These are phyloP conservation scores for Phtheirospermum japonicum DNA, from an alignment of 257 asterid species.

Conservation along the genomic window DNA sequence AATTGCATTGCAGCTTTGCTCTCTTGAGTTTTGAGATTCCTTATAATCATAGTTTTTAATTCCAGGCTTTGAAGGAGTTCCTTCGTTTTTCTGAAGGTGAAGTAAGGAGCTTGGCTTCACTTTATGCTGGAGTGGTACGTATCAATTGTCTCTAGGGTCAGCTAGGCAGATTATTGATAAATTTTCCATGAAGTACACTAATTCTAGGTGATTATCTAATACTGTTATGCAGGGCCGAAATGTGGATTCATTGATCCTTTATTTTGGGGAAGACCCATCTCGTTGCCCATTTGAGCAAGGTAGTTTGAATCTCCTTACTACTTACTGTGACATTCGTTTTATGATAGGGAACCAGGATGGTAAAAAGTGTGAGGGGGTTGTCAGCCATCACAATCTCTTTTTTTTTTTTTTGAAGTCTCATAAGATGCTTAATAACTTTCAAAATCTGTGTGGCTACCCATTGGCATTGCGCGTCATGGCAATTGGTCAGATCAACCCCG, in stretches of 20 bases:
- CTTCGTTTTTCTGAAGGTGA: conserved; percentile 83
- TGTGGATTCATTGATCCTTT: conserved; percentile 76
- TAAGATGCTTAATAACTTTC: no score
- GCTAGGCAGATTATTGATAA: conserved; percentile 11
- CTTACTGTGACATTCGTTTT: conserved; percentile 9
- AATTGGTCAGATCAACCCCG: no score
- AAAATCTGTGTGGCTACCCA: no score
- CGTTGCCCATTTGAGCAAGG: conserved; percentile 96
- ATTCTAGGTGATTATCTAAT: conserved; percentile 19
- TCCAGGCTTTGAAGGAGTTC: conserved; percentile 84
- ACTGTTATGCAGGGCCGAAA: conserved; percentile 71
- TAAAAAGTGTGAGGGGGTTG: background rate
- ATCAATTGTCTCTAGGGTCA: conserved; percentile 22
- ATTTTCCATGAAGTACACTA: background rate
- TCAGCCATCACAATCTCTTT: conserved; percentile 8
- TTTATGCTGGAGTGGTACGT: conserved; percentile 89
- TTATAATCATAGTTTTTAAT: conserved; percentile 15
- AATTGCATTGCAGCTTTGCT: conserved; percentile 10
- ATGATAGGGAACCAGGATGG: background rate
- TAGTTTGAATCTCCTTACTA: conserved; percentile 26
- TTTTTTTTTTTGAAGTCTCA: background rate
- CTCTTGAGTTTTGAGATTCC: background rate
- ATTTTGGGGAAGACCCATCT: conserved; percentile 95
- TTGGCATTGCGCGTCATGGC: no score
- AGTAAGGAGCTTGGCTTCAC: conserved; percentile 85